These are phyloP conservation scores for Metroxylon sagu DNA, from an alignment of 176 grass and related monocot species.

Conservation along the genomic window DNA sequence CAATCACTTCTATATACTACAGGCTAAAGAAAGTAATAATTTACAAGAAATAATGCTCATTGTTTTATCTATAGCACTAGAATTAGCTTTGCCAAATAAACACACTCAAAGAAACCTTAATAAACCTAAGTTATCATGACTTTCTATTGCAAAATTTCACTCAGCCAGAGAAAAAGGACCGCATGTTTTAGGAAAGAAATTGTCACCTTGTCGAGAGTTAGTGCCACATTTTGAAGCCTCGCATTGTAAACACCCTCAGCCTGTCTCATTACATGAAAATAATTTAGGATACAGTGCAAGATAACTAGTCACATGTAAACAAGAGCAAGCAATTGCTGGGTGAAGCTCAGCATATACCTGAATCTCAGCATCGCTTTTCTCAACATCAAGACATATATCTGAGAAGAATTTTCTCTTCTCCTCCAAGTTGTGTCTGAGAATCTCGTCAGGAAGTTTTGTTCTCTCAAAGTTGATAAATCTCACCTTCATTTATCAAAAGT, in stretches of 20 bases:
- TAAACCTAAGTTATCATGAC: no score
- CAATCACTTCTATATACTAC: no score
- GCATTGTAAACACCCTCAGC: slow-evolving; percentile 93
- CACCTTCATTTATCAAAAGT: slow-evolving; percentile 54
- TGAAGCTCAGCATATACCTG: slow-evolving; percentile 39
- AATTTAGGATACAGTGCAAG: neutral
- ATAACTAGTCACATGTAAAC: slow-evolving; percentile 6
- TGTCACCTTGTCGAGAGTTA: slow-evolving; percentile 91
- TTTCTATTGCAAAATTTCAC: no score
- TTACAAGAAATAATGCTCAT: no score
- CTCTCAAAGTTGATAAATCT: slow-evolving; percentile 95
- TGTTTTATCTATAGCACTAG: no score
- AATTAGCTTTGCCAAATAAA: no score
- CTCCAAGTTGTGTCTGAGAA: slow-evolving; percentile 76
- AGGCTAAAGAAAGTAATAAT: no score
- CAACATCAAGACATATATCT: slow-evolving; percentile 76
- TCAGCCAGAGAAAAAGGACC: no score
- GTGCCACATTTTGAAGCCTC: slow-evolving; percentile 84
- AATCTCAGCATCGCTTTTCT: slow-evolving; percentile 85
- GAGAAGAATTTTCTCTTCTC: slow-evolving; percentile 88
- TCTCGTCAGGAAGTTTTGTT: slow-evolving; percentile 79
- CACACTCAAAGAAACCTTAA: no score
- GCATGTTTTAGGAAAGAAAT: no score
- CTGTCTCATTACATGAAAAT: slow-evolving; percentile 18
- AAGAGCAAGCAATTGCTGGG: neutral